phyloP scores from a whole-genome alignment of 2,329 filamentous ascomycete genomes.

The Eutypella sp. region DNA sequence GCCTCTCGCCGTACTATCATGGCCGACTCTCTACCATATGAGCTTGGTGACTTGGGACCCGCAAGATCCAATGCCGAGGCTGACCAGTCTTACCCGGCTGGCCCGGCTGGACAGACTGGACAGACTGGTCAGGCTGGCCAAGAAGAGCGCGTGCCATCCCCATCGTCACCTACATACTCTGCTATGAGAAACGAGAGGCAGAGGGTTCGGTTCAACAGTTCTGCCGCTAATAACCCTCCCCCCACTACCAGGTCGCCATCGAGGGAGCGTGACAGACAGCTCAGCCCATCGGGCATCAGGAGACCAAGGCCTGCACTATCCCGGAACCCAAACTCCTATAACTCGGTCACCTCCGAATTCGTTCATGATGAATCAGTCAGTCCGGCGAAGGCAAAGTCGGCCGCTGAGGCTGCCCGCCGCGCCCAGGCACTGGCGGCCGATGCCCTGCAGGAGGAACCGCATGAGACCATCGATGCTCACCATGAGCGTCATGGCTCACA shows the following conservation, averaged over 20 bases:
- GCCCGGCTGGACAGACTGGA: no score
- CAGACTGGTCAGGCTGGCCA: not conserved
- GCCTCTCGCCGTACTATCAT: not conserved
- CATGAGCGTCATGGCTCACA: no score
- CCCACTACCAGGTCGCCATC: slow-evolving; percentile 1
- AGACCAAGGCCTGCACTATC: slow-evolving; percentile 33
- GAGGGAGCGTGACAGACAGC: slow-evolving; percentile 3
- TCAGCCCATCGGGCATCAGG: slow-evolving; percentile 6
- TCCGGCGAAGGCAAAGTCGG: slow-evolving; percentile 14
- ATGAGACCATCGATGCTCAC: slow-evolving; percentile 10
- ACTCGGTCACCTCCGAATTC: slow-evolving; percentile 22
- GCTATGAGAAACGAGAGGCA: slow-evolving; percentile 6
- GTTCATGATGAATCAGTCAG: slow-evolving; percentile 9
- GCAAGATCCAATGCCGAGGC: not conserved
- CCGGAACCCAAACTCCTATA: slow-evolving; percentile 29
- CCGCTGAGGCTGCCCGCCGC: slow-evolving; percentile 33
- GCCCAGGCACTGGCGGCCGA: slow-evolving; percentile 31
- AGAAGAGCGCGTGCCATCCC: not conserved
- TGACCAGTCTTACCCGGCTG: not conserved
- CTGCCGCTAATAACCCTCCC: slow-evolving; percentile 1
- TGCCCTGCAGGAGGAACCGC: slow-evolving; percentile 25
- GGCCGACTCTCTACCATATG: slow-evolving; percentile 1
- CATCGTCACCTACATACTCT: not conserved
- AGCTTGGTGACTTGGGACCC: not conserved
- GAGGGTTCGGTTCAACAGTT: slow-evolving; percentile 13